phyloP scores from a whole-genome alignment of 2,329 filamentous ascomycete genomes.

The Aspergillus sp. region DNA sequence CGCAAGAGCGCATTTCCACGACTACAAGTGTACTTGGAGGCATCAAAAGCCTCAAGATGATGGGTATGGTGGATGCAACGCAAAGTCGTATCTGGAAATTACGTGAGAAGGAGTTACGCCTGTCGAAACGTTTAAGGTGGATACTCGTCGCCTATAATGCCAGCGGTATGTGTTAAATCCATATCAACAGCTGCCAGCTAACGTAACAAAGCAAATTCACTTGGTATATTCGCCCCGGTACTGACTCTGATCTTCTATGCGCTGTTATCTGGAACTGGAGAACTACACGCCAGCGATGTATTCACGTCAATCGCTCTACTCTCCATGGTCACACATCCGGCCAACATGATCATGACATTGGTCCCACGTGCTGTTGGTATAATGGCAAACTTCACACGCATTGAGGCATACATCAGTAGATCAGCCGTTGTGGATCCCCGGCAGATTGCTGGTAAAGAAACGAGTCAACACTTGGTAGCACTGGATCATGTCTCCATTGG shows the following conservation, averaged over 20 bases:
- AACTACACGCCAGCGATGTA: background rate
- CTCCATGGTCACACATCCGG: slow-evolving; percentile 5
- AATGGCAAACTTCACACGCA: background rate
- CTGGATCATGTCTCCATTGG: too few species aligned
- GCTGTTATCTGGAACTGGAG: background rate
- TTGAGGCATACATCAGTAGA: background rate
- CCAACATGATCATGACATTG: slow-evolving; percentile 8
- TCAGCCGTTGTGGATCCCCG: background rate
- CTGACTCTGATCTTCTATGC: background rate
- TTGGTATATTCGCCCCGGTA: background rate
- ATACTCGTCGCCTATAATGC: slow-evolving; percentile 1
- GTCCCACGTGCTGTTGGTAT: background rate
- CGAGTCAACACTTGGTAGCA: too few species aligned
- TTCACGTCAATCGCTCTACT: slow-evolving; percentile 7
- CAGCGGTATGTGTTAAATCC: background rate
- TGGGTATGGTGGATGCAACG: background rate
- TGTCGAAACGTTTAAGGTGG: background rate
- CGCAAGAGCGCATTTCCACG: background rate
- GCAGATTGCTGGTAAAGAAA: too few species aligned
- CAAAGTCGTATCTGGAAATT: background rate
- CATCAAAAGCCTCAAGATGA: slow-evolving; percentile 5
- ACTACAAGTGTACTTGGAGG: background rate
- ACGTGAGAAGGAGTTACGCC: background rate
- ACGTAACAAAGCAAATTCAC: background rate
- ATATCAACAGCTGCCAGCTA: background rate